Evolutionary conservation across 371 early-diverging fungal genomes (phyloP).

Genomic region (Dinochytrium kinnereticum): DNA sequence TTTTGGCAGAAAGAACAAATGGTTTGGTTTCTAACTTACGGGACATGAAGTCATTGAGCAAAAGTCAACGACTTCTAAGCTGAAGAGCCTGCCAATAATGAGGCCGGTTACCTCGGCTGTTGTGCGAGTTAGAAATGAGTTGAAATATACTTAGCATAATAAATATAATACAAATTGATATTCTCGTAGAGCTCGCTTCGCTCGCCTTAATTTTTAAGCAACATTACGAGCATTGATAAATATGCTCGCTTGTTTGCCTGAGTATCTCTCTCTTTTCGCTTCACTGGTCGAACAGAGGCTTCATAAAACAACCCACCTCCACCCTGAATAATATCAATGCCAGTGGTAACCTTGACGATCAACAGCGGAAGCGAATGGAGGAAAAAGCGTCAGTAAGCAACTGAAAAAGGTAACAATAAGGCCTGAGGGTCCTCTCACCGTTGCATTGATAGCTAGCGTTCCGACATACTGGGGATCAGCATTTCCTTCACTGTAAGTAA

Average conservation of each 20-base stretch:
- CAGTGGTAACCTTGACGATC: constrained; percentile 13
- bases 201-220: no score
- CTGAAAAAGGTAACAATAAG: no score
- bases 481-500: not conserved
- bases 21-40: not conserved
- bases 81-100: not conserved
- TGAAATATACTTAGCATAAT: not conserved
- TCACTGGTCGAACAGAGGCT: no score
- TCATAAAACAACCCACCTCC: not conserved
- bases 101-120: constrained; percentile 1
- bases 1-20: no score
- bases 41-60: not conserved
- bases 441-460: not conserved
- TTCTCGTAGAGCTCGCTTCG: no score
- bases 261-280: no score
- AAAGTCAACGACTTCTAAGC: not conserved
- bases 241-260: no score
- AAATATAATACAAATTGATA: no score
- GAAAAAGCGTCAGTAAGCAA: no score
- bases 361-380: no score
- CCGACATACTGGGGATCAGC: not conserved
- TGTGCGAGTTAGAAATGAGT: no score
- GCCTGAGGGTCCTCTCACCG: not conserved
- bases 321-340: constrained; percentile 8
- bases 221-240: no score